phyloP scores from a whole-genome alignment of 371 early-diverging fungal genomes.

The Mortierella sp. region DNA sequence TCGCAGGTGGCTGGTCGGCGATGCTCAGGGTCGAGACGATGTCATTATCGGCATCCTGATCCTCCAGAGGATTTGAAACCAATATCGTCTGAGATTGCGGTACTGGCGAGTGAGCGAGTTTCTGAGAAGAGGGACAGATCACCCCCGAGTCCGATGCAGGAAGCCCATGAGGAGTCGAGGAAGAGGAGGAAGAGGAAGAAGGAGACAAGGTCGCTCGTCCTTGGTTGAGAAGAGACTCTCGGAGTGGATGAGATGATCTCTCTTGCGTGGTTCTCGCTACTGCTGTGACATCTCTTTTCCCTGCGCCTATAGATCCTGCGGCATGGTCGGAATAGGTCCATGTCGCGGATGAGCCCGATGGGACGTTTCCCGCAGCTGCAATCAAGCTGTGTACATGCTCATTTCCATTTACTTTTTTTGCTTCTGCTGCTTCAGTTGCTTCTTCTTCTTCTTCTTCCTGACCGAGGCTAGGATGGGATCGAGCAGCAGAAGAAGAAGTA shows the following conservation, averaged over 20 bases:
- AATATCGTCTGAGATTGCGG: neutral
- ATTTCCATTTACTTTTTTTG: neutral
- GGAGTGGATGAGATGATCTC: neutral
- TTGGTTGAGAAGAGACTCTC: neutral
- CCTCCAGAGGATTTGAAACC: conserved; percentile 6
- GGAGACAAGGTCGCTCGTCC: neutral
- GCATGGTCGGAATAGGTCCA: conserved; percentile 13
- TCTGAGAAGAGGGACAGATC: neutral
- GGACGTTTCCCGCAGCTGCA: neutral
- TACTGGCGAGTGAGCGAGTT: neutral
- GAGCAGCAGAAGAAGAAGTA: neutral
- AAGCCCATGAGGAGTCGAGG: neutral
- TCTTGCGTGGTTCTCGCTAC: too few relatives aligned
- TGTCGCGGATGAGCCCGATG: conserved; percentile 26
- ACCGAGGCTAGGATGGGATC: too few relatives aligned
- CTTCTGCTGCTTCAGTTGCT: too few relatives aligned
- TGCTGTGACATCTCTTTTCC: too few relatives aligned
- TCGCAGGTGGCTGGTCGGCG: conserved; percentile 22
- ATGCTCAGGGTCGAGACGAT: conserved; percentile 39
- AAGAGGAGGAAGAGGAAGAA: neutral
- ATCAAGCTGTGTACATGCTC: neutral
- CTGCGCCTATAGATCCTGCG: conserved; percentile 12
- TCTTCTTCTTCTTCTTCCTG: too few relatives aligned
- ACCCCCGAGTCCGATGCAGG: neutral
- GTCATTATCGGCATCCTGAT: conserved; percentile 32